These are phyloP conservation scores for Prinsepia uniflora DNA, from an alignment of 306 rosid species.

Conservation along the genomic window DNA sequence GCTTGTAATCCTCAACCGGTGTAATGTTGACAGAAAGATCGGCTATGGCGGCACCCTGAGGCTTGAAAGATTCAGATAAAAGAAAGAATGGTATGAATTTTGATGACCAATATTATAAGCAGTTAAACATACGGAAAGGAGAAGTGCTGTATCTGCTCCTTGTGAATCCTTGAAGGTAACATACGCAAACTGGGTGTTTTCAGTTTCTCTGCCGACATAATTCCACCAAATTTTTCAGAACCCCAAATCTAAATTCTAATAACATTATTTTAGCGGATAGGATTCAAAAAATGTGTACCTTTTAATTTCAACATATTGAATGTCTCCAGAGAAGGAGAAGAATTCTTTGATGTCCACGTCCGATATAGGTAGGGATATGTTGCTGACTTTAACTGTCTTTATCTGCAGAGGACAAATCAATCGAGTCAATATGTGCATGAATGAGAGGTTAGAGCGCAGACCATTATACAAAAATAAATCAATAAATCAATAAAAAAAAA, in stretches of 20 bases:
- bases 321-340: conserved; percentile 83
- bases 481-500: neutral
- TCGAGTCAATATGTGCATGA: conserved; percentile 4
- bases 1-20: conserved; percentile 60
- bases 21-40: conserved; percentile 54
- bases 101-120: neutral
- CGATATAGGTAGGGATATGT: conserved; percentile 53
- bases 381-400: conserved; percentile 67
- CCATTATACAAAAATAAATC: no score
- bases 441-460: neutral
- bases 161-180: conserved; percentile 77
- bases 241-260: conserved; percentile 13
- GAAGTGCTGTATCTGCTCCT: conserved; percentile 80
- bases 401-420: conserved; percentile 39
- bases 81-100: neutral
- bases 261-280: neutral
- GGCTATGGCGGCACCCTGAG: conserved; percentile 67
- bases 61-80: neutral
- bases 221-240: conserved; percentile 16
- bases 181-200: conserved; percentile 65
- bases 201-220: conserved; percentile 51
- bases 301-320: conserved; percentile 67
- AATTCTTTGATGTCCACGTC: conserved; percentile 64
- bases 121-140: conserved; percentile 53
- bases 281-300: conserved; percentile 39